Evolutionary conservation across 208 protist species (phyloP), one percentile per base, ranked within the genome.

Genomic region (Strigomonas culicis): DNA sequence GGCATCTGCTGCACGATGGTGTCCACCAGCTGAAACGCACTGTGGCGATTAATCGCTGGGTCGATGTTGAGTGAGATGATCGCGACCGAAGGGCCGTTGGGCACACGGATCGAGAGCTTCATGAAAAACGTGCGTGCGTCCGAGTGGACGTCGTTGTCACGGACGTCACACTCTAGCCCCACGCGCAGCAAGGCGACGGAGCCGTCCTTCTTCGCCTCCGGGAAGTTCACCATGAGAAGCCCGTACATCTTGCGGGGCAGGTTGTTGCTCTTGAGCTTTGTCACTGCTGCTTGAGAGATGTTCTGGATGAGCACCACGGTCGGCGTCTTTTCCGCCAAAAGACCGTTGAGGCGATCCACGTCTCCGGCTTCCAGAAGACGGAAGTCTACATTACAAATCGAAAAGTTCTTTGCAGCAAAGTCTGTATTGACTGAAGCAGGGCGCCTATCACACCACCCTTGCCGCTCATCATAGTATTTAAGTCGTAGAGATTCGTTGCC

Each of bases 221-320:
- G n/a, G n/a, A n/a, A n/a, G n/a, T n/a, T n/a, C n/a, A n/a, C n/a
- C n/a, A n/a, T n/a, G n/a, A n/a, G n/a, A n/a, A n/a, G n/a, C 4
- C 75, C 80, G 64, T 88, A 94, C 57, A 78, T 77, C 44, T 90
- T 90, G 25, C 82, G 72, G 21, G 80, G 77, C 17, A 68, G 57
- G 11, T 46, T 36, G 59, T 72, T 76, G 31, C 79, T 74, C 74
- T 91, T 90, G 44, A 95, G 63, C 32, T 78, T 75, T 17, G 71
- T 71, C 36, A 90, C 64, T 2, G 68, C 63, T 4, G 79, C 52
- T 6, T 64, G 44, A 0, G 75, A 76, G 19, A 83, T 74, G 51
- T 87, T 86, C 51, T 93, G 83, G 50, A 92, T 66, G 52, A 92
- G 67, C n/a, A 80, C 81, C 47, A 90, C 76, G 2, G 85, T 77